Evolutionary conservation across 345 rosid species (phyloP).

Genomic region (Schrenkiella parvula): DNA sequence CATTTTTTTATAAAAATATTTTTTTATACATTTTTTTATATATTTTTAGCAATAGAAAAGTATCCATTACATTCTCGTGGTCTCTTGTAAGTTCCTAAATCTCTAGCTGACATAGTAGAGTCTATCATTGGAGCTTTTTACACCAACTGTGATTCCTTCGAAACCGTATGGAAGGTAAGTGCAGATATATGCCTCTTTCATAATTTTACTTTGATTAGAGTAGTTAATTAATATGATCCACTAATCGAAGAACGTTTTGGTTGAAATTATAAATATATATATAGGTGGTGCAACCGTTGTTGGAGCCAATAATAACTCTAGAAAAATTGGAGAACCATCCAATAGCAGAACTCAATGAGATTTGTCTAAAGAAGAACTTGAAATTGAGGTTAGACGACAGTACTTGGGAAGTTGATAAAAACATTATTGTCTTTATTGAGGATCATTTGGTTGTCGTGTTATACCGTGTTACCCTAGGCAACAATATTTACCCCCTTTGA

Average conservation of each 20-base stretch:
- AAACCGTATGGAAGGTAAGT: conserved; percentile 53
- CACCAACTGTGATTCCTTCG: conserved; percentile 37
- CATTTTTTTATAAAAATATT: too few relatives aligned
- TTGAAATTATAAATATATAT: not conserved
- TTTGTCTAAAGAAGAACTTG: conserved; percentile 53
- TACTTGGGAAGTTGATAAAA: conserved; percentile 37
- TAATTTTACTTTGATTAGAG: not conserved
- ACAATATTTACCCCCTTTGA: too few relatives aligned
- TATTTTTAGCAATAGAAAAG: conserved; percentile 28
- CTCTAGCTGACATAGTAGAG: conserved; percentile 59
- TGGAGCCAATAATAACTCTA: conserved; percentile 51
- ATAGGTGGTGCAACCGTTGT: conserved; percentile 47
- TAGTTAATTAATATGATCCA: not conserved
- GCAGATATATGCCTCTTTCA: not conserved
- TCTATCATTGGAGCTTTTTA: conserved; percentile 54
- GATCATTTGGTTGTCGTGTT: conserved; percentile 40
- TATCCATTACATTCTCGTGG: conserved; percentile 63
- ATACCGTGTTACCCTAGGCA: too few relatives aligned
- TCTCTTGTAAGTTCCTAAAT: conserved; percentile 48
- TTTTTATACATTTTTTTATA: too few relatives aligned
- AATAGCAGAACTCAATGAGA: conserved; percentile 43
- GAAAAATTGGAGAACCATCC: conserved; percentile 44
- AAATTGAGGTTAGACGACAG: conserved; percentile 42
- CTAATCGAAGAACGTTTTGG: not conserved
- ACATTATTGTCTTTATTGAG: conserved; percentile 35